Conservation (phyloP, 2,329 filamentous ascomycete species). For the Aspergillus tamarii region DNA sequence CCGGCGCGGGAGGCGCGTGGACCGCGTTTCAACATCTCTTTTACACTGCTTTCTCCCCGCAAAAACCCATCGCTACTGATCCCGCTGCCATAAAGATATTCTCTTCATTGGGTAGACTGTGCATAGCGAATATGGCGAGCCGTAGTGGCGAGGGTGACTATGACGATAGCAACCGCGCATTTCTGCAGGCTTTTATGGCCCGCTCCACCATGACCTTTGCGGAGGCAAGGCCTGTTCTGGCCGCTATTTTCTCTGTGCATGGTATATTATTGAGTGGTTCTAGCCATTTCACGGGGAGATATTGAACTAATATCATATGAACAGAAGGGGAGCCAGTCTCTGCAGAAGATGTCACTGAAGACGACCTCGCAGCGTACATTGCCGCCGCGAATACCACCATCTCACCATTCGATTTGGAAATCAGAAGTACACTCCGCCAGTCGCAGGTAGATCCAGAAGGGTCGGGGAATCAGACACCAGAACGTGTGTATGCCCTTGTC, state of each 20-base stretch:
- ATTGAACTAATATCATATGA: not conserved
- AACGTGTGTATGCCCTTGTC: slow-evolving; percentile 78
- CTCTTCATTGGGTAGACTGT: not conserved
- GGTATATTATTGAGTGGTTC: slow-evolving; percentile 34
- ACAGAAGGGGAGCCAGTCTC: slow-evolving; percentile 53
- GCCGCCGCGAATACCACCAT: slow-evolving; percentile 71
- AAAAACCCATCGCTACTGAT: not conserved
- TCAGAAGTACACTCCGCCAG: slow-evolving; percentile 75
- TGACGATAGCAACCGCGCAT: slow-evolving; percentile 76
- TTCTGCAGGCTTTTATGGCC: slow-evolving; percentile 85
- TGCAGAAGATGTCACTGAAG: slow-evolving; percentile 67
- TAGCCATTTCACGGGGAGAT: not conserved
- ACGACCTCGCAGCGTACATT: slow-evolving; percentile 71
- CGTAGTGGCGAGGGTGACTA: slow-evolving; percentile 43
- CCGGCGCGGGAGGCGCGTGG: not conserved
- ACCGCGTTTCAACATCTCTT: not conserved
- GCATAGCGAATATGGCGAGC: slow-evolving; percentile 15
- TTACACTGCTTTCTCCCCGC: not conserved
- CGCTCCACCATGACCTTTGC: slow-evolving; percentile 75
- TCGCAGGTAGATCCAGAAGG: slow-evolving; percentile 41
- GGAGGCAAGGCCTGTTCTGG: slow-evolving; percentile 73
- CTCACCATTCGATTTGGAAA: slow-evolving; percentile 83
- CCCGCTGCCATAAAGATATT: not conserved
- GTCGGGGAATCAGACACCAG: slow-evolving; percentile 21
- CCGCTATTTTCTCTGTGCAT: slow-evolving; percentile 70